These are phyloP conservation scores for Coprinopsis marcescibilis DNA, from an alignment of 768 basidiomycete species.

Conservation along the genomic window DNA sequence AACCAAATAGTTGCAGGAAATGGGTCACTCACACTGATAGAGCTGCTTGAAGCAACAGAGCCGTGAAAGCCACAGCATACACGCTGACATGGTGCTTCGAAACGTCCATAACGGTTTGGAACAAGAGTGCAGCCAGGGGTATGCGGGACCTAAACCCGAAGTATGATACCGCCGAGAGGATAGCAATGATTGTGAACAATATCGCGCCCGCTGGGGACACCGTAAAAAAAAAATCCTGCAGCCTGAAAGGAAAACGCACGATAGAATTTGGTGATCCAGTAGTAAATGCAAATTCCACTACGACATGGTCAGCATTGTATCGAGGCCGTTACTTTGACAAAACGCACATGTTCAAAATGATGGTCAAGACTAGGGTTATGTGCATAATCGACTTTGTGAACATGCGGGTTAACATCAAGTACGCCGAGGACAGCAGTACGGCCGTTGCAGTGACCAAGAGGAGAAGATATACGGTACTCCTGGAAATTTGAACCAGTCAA, in stretches of 20 bases:
- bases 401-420: constrained; percentile 63
- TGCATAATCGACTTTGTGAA: constrained; percentile 79
- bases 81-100: constrained; percentile 79
- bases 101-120: constrained; percentile 81
- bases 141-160: constrained; percentile 69
- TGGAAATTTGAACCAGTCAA: constrained; percentile 18
- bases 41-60: constrained; percentile 66
- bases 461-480: constrained; percentile 72
- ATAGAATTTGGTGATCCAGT: constrained; percentile 66
- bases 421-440: constrained; percentile 57
- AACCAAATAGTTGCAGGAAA: not conserved
- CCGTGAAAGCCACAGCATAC: constrained; percentile 67
- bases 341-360: constrained; percentile 57
- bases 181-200: constrained; percentile 75
- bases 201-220: constrained; percentile 62
- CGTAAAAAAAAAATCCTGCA: not conserved
- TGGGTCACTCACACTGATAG: constrained; percentile 55
- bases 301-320: not conserved
- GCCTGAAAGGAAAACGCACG: constrained; percentile 35
- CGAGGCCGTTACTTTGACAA: not conserved
- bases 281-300: constrained; percentile 71
- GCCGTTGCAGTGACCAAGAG: constrained; percentile 67
- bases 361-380: constrained; percentile 60
- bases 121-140: constrained; percentile 68
- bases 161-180: constrained; percentile 71